Percentiles rank a stretch among this genome's conserved stretches.
phyloP scores from a whole-genome alignment of 225 moss, liverwort and hornwort species.

The Bryum argenteum region DNA sequence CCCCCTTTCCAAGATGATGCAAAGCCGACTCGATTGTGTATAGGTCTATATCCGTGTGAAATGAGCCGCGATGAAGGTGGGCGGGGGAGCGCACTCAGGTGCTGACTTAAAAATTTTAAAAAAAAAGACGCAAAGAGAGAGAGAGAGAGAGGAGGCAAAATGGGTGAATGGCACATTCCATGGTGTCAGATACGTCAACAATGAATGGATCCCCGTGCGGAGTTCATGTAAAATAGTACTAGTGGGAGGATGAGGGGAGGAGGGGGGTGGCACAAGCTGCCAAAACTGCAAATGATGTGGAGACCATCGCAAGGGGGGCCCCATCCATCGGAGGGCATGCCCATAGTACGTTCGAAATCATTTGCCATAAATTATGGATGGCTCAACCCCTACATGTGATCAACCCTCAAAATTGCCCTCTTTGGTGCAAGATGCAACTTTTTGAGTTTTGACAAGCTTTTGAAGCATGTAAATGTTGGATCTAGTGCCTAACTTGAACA shows the following conservation, averaged over 20 bases:
- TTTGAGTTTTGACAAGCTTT: too few relatives aligned
- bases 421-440: too few relatives aligned
- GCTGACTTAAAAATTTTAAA: not conserved
- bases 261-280: slow-evolving; percentile 46
- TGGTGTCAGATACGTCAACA: slow-evolving; percentile 31
- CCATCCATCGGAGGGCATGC: slow-evolving; percentile 2
- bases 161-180: slow-evolving; percentile 1
- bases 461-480: too few relatives aligned
- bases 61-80: not conserved
- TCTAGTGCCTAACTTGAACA: too few relatives aligned
- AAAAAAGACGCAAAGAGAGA: too few relatives aligned
- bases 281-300: slow-evolving; percentile 32
- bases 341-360: slow-evolving; percentile 15
- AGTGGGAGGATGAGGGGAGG: slow-evolving; percentile 28
- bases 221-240: slow-evolving; percentile 22
- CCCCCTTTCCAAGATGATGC: too few relatives aligned
- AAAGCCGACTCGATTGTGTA: too few relatives aligned
- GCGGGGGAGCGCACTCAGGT: not conserved
- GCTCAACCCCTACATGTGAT: not conserved
- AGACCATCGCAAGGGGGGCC: not conserved
- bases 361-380: slow-evolving; percentile 1
- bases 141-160: not conserved
- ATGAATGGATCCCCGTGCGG: slow-evolving; percentile 11
- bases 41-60: slow-evolving; percentile 3
- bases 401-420: too few relatives aligned